Base-by-base conservation (phyloP, 768 basidiomycete genomes). In the Coprinopsis marcescibilis region DNA sequence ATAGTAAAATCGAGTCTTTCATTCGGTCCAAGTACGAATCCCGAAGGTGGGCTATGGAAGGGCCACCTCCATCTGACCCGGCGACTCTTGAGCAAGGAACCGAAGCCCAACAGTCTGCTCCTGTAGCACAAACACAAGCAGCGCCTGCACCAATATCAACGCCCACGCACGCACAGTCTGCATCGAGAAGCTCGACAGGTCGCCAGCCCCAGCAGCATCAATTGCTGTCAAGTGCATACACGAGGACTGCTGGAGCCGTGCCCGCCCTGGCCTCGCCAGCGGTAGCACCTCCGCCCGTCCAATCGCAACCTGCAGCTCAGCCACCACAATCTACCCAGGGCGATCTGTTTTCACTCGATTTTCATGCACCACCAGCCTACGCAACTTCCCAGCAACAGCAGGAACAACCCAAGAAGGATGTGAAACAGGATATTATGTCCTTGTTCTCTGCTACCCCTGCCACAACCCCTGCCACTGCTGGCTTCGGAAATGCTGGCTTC, bases 1-100 rank as follows among this genome's bases (percentile, higher is more conserved):
- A n/a, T 60, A 95, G 94, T 63, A 98, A 98, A 77, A 93, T 98
- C 74, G 95, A 98, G 48, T 92, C 89, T 0, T 98, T 93, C 66
- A 88, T 98, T 50, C 85, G 95, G 41, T 93, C 89, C 17, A 98
- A 99, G 64, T 99, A 99, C 63, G 95, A 99, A 65, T 81, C 86
- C 2, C 75, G 77, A 20, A 74, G 95, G 48, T 99, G 95, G 95
- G 95, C 94, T 2, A 68, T 85, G 65, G 88, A 94, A n/a, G 92
- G 89, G 0, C 85, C 89, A 12, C 80, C 75, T 0, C 95, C 95
- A 0, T 58, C 66, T 0, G 89, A 97, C 63, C 95, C 94, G 2
- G 81, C 85, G 14, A 67, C 78, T 0, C 73, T 97, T 12, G 92
- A 91, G 7, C 66, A 63, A 27, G 67, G 59, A 13, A 59, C 62